Evolutionary conservation across 495 filamentous ascomycete species (phyloP).

Genomic region (Penicillium herquei): DNA sequence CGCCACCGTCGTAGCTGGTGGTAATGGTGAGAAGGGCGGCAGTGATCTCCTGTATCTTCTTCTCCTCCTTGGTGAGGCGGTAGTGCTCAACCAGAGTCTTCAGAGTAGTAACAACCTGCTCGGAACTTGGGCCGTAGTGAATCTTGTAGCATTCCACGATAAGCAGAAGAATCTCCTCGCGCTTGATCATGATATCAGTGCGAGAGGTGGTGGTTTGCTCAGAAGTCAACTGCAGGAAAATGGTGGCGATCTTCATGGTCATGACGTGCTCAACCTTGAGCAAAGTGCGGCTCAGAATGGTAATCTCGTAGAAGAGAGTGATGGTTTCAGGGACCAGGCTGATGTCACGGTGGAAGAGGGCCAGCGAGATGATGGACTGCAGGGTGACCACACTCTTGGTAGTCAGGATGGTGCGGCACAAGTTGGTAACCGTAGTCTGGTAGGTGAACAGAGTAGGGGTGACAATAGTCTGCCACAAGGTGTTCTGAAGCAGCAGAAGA

Average conservation of each 20-base stretch:
- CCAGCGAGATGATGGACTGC: slow-evolving; percentile 27
- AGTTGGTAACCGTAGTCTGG: slow-evolving; percentile 25
- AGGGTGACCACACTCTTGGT: slow-evolving; percentile 22
- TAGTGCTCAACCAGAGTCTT: slow-evolving; percentile 36
- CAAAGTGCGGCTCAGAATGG: slow-evolving; percentile 24
- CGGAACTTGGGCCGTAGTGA: slow-evolving; percentile 33
- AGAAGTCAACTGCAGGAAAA: slow-evolving; percentile 33
- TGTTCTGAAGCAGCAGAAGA: slow-evolving; percentile 28
- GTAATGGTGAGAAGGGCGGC: slow-evolving; percentile 15
- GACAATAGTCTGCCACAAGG: slow-evolving; percentile 30
- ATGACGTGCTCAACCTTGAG: slow-evolving; percentile 27
- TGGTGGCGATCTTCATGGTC: slow-evolving; percentile 31
- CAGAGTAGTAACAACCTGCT: slow-evolving; percentile 28
- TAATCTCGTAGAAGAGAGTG: slow-evolving; percentile 25
- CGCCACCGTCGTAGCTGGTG: slow-evolving; percentile 8
- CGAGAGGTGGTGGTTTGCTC: slow-evolving; percentile 25
- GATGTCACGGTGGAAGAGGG: slow-evolving; percentile 22
- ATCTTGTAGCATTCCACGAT: slow-evolving; percentile 37
- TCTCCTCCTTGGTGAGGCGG: slow-evolving; percentile 24
- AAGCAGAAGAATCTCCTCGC: slow-evolving; percentile 29
- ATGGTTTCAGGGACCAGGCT: slow-evolving; percentile 12
- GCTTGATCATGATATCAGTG: slow-evolving; percentile 36
- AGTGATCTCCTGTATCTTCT: slow-evolving; percentile 20
- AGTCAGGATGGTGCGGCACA: slow-evolving; percentile 27
- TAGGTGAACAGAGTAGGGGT: slow-evolving; percentile 25